A percentile compares a stretch with the other conserved stretches of the same genome.
Conservation (phyloP, 106 monocot species). For the Allium sativum region DNA sequence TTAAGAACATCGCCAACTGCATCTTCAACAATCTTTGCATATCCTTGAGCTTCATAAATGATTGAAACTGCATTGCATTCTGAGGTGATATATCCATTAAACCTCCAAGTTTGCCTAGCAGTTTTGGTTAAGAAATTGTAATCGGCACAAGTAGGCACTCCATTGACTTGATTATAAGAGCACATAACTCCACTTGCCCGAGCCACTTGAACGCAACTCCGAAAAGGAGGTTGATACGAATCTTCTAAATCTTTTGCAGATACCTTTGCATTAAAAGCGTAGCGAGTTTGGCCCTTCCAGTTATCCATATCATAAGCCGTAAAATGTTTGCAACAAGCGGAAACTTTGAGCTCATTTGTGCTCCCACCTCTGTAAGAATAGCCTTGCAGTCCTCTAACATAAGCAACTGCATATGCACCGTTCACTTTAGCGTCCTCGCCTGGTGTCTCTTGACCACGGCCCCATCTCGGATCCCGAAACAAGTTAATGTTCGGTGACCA, state of each 20-base stretch:
- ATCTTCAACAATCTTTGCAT: conserved; percentile 63
- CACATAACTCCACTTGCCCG: conserved; percentile 83
- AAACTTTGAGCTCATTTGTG: conserved; percentile 40
- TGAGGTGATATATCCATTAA: conserved; percentile 61
- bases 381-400: conserved; percentile 60
- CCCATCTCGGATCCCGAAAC: conserved; percentile 93
- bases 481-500: conserved; percentile 96
- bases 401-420: conserved; percentile 50
- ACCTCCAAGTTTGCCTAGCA: conserved; percentile 62
- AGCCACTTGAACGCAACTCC: conserved; percentile 65
- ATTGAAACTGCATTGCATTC: conserved; percentile 80
- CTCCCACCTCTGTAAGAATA: conserved; percentile 6
- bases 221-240: conserved; percentile 86
- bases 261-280: conserved; percentile 82
- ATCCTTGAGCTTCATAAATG: conserved; percentile 51
- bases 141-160: conserved; percentile 81
- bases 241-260: conserved; percentile 70
- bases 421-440: conserved; percentile 75
- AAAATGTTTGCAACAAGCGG: conserved; percentile 98
- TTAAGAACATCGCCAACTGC: conserved; percentile 73
- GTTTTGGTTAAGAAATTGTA: conserved; percentile 56
- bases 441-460: conserved; percentile 87
- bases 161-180: conserved; percentile 82
- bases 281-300: conserved; percentile 57
- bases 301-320: conserved; percentile 90